Percentiles rank a stretch among this genome's conserved stretches.
Evolutionary conservation across 2,329 filamentous ascomycete genomes (phyloP).

Genomic region (Leptographium lundbergii): DNA sequence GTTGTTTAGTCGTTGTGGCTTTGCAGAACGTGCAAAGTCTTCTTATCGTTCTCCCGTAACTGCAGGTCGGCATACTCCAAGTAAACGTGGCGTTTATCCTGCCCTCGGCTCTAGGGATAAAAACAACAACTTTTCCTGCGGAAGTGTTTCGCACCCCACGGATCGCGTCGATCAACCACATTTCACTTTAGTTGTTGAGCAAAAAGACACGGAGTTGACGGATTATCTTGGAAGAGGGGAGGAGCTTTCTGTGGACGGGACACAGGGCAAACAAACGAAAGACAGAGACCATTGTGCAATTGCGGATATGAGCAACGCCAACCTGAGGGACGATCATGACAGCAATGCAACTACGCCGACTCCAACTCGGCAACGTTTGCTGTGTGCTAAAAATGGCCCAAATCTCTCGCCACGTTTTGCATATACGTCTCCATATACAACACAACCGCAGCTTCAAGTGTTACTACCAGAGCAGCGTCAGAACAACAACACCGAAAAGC

Average conservation of each 20-base stretch:
- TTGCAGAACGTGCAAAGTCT: background rate
- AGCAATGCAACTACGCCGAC: background rate
- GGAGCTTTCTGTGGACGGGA: background rate
- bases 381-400: background rate
- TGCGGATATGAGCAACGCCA: background rate
- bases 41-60: background rate
- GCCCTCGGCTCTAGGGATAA: background rate
- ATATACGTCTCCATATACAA: background rate
- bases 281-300: background rate
- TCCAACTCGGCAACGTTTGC: background rate
- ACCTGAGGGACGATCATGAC: background rate
- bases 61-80: background rate
- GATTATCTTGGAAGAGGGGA: background rate
- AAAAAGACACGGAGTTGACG: background rate
- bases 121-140: background rate
- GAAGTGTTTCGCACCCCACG: background rate
- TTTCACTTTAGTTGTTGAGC: background rate
- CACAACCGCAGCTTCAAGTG: too few relatives aligned
- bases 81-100: background rate
- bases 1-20: conserved; percentile 9
- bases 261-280: too few relatives aligned
- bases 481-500: background rate
- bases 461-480: background rate
- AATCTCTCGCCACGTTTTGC: background rate
- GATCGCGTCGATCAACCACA: background rate